Evolutionary conservation across 1,284 basidiomycete species (phyloP), one percentile per base, ranked within the genome.

Genomic region (Cerrena zonata): DNA sequence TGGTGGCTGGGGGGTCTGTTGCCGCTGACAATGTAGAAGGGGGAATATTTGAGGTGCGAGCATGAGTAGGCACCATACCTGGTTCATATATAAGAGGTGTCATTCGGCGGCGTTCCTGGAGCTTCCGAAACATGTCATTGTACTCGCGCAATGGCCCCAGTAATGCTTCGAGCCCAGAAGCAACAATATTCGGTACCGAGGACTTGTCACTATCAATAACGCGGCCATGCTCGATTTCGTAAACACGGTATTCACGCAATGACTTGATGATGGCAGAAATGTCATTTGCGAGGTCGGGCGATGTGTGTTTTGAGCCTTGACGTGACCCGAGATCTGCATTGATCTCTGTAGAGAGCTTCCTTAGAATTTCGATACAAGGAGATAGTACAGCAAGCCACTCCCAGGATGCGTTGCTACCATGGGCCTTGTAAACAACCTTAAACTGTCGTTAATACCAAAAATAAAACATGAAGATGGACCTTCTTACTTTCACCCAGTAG

Each of bases 381-480:
- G 69, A 61, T 1, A 75, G 61, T 44, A 63, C 61, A 15, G 45
- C 58, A 4, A 73, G 60, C 71, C 71, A 73, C 7, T 71, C 67
- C 69, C 70, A 72, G 5, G 69, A 69, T 0, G 64, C 59, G 24
- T 61, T 62, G 36, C 61, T 64, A 0, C 72, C 71, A 27, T 71
- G 63, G 0, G 68, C 67, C 26, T 61, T 60, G 50, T 70, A 72
- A 15, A 63, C 56, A 2, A 48, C 51, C 61, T 64, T 40, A 19
- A 25, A 12, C 18, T 25, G n/a, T n/a, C n/a, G n/a, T n/a, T 2
- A 2, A 44, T 12, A 47, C 5, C 27, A 21, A 24, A n/a, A 5
- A 15, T 26, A 21, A n/a, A 13, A 23, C n/a, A 21, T 21, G 21
- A 21, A 23, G 12, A n/a, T 45, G 18, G 13, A 26, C 5, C 7